Percentiles rank a stretch among this genome's conserved stretches.
These are phyloP conservation scores for Chaetomiaceae sp. DNA, from an alignment of 2,329 filamentous ascomycete species.

Conservation along the genomic window DNA sequence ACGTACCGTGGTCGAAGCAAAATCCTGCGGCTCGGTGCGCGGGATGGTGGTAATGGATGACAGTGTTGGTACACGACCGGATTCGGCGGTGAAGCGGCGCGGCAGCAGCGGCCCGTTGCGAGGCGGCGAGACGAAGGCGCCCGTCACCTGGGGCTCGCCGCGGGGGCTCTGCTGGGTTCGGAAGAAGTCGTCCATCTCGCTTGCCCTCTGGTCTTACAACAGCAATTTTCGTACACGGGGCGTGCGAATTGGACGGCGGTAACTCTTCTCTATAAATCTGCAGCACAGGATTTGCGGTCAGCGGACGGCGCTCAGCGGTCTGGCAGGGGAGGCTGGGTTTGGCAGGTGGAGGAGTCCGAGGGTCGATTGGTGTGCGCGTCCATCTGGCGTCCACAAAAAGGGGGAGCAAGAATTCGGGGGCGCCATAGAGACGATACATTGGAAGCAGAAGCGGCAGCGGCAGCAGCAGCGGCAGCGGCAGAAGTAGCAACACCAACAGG, in stretches of 20 bases:
- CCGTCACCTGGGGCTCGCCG: constrained; percentile 70
- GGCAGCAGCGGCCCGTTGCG: constrained; percentile 62
- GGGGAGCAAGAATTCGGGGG: no score
- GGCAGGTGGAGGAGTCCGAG: constrained; percentile 5
- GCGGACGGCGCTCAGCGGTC: no score
- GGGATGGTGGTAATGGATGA: constrained; percentile 55
- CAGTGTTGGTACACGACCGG: constrained; percentile 73
- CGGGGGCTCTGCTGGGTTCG: constrained; percentile 71
- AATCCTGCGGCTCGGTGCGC: constrained; percentile 49
- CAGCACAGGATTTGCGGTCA: constrained; percentile 17
- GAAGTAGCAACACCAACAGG: no score
- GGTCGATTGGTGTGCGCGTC: not conserved
- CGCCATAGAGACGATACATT: no score
- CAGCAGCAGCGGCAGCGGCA: no score
- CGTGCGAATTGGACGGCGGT: constrained; percentile 30
- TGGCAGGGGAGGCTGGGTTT: no score
- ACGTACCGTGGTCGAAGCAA: constrained; percentile 36
- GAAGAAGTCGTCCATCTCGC: constrained; percentile 69
- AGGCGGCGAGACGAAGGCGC: constrained; percentile 64
- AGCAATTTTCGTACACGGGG: constrained; percentile 37
- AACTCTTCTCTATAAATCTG: constrained; percentile 35
- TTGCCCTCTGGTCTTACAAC: constrained; percentile 30
- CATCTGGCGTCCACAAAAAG: not conserved
- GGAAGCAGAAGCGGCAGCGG: no score
- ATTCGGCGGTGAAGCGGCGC: constrained; percentile 90